Base-by-base conservation (phyloP, 2,329 filamentous ascomycete species). In the Botrytis cinerea region DNA sequence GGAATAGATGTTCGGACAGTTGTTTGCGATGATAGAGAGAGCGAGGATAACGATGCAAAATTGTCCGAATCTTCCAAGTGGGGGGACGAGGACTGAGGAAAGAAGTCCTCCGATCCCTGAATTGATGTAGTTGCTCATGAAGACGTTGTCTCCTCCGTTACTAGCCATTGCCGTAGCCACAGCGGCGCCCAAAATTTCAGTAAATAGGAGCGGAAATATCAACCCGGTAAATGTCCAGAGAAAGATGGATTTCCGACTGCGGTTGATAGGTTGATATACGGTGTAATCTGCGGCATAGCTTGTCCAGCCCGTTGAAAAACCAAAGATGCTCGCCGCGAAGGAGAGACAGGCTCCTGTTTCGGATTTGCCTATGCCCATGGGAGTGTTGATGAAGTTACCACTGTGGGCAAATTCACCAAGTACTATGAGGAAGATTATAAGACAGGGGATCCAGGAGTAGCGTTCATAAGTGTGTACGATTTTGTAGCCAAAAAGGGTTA, bases 201-300 rank as follows among this genome's bases (percentile, higher is more conserved):
- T 91, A 83, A 95, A 94, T 75, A 92, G 84, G 1, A 95, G 87
- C 2, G 92, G 90, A 75, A 93, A 83, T 75, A 92, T 87, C 22
- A 96, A 85, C 16, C 93, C 93, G 38, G 84, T 80, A 81, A 90
- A 93, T 45, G 92, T 92, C 80, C 89, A 90, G 74, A 88, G 78
- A 82, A 95, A 95, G 74, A 94, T 85, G 74, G 89, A 89, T 60
- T 81, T 81, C 35, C 88, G 86, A 45, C 87, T 87, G 59, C 89
- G 89, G 38, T 82, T 85, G 4, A 85, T 84, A 0, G 92, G 92
- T 78, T 94, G 92, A 82, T 95, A 95, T 69, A 93, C 91, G 35
- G 91, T 93, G 81, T 94, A 95, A 80, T 95, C 93, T 14, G 92
- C 90, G 0, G 92, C 92, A 74, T 91, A 92, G 10, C 87, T 87